Conservation (phyloP, 164 flowering plant species). For the Buxus sempervirens region DNA sequence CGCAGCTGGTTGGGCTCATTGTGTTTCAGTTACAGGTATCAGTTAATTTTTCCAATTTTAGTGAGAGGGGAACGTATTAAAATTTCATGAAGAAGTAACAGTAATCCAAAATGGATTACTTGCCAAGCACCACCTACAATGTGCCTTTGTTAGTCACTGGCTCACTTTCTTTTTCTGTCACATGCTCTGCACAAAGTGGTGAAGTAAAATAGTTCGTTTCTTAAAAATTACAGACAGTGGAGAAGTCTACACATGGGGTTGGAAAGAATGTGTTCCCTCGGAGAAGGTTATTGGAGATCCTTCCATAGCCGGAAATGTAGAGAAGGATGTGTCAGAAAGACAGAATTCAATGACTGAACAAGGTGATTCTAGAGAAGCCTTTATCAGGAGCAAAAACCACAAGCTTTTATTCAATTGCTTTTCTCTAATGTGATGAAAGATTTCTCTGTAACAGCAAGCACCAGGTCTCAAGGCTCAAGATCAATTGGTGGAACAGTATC, state of each 20-base stretch:
- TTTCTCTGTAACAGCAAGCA: slow-evolving; percentile 50
- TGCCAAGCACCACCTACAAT: not conserved
- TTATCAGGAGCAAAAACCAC: slow-evolving; percentile 1
- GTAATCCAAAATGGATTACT: not conserved
- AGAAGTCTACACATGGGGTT: slow-evolving; percentile 98
- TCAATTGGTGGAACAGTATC: slow-evolving; percentile 42
- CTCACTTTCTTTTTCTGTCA: not conserved
- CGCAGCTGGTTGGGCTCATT: slow-evolving; percentile 99
- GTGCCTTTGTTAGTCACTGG: not conserved
- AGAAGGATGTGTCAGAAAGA: slow-evolving; percentile 50
- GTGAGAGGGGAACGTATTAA: not conserved
- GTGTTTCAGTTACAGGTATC: slow-evolving; percentile 83
- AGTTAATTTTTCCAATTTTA: not conserved
- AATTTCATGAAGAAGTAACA: not conserved
- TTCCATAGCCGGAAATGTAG: slow-evolving; percentile 30
- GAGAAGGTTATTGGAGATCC: slow-evolving; percentile 75
- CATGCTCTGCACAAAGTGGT: not conserved
- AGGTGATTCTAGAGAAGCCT: slow-evolving; percentile 40
- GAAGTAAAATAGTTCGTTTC: not conserved
- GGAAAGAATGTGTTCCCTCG: slow-evolving; percentile 98
- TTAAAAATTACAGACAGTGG: slow-evolving; percentile 42
- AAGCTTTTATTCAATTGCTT: slow-evolving; percentile 7
- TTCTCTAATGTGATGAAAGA: slow-evolving; percentile 20
- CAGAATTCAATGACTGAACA: slow-evolving; percentile 58
- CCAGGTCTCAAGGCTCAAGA: slow-evolving; percentile 56